A percentile compares a stretch with the other conserved stretches of the same genome.
Evolutionary conservation across 1,284 basidiomycete species (phyloP).

Genomic region (Fomitopsis schrenkii): DNA sequence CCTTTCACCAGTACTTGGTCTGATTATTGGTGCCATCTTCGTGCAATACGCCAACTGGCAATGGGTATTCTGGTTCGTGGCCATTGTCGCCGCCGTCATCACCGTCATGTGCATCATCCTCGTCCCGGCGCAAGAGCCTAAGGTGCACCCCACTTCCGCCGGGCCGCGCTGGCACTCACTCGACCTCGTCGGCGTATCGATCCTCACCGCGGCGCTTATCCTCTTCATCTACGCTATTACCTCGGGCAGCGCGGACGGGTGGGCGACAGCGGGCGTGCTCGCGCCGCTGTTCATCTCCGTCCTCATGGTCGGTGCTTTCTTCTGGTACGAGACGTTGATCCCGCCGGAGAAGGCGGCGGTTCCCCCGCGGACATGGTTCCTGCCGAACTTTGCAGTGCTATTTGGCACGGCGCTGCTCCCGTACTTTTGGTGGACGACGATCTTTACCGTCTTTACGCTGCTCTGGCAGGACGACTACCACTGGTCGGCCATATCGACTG

Average conservation of each 20-base stretch:
- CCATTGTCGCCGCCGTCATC: conserved; percentile 34
- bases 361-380: conserved; percentile 38
- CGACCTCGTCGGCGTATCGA: conserved; percentile 36
- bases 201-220: conserved; percentile 33
- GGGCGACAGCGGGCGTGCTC: conserved; percentile 37
- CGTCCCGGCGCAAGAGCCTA: conserved; percentile 25
- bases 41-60: conserved; percentile 37
- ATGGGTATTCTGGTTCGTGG: conserved; percentile 45
- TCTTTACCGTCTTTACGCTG: conserved; percentile 32
- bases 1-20: conserved; percentile 31
- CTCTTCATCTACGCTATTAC: conserved; percentile 48
- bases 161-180: conserved; percentile 29
- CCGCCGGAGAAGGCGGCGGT: conserved; percentile 35
- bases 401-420: conserved; percentile 35
- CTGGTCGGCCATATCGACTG: conserved; percentile 35
- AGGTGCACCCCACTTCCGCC: background rate
- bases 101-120: conserved; percentile 31
- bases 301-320: conserved; percentile 34
- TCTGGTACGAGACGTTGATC: conserved; percentile 37
- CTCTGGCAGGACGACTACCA: conserved; percentile 36
- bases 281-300: conserved; percentile 41
- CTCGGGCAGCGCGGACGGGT: conserved; percentile 39
- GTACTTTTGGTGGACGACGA: conserved; percentile 40
- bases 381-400: conserved; percentile 37
- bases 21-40: conserved; percentile 41